phyloP scores from a whole-genome alignment of 257 asterid species.

The Solanum lignicaule region DNA sequence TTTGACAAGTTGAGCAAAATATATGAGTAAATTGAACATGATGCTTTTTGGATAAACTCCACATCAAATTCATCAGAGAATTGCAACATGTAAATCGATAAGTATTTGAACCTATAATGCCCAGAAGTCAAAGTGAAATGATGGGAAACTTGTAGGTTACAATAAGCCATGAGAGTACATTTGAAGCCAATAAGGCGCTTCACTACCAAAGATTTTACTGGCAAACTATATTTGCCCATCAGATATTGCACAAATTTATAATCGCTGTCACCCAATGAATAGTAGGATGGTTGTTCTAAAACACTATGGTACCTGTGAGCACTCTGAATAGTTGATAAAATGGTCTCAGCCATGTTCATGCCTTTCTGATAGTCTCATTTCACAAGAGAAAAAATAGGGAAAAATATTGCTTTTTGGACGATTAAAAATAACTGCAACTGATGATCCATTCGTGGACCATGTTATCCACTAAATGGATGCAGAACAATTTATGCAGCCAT shows the following conservation, averaged over 20 bases:
- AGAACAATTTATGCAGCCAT: not conserved
- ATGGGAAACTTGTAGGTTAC: not conserved
- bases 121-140: not conserved
- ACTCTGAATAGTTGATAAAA: not conserved
- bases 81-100: not conserved
- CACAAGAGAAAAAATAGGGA: not conserved
- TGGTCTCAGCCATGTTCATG: not conserved
- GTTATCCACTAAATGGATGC: not conserved
- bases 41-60: not conserved
- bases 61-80: not conserved
- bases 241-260: not conserved
- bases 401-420: not conserved
- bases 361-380: not conserved
- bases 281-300: not conserved
- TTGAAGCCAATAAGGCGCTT: not conserved
- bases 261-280: not conserved
- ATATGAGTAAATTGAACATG: not conserved
- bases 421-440: not conserved
- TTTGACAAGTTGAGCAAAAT: not conserved
- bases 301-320: not conserved
- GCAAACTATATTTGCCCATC: not conserved
- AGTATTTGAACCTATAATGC: not conserved
- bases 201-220: not conserved
- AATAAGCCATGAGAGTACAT: not conserved
- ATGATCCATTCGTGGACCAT: not conserved